phyloP scores from a whole-genome alignment of 345 rosid species.

The Salix purpurea region DNA sequence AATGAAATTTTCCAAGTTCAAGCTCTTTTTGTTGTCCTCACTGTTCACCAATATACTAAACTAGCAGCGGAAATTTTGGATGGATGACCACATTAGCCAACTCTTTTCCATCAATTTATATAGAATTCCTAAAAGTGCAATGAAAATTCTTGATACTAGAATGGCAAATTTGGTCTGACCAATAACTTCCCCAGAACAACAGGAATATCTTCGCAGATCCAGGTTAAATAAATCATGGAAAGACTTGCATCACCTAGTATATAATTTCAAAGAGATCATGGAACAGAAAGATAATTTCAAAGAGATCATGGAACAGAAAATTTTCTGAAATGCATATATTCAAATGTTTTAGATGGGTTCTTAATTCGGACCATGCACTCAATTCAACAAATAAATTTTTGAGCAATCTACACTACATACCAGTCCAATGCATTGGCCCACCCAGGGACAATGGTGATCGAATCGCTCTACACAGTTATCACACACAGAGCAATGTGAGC shows the following conservation, averaged over 20 bases:
- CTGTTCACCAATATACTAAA: neutral
- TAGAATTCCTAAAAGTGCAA: neutral
- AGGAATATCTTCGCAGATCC: too few relatives aligned
- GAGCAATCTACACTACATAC: conserved; percentile 25
- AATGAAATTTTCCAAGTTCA: neutral
- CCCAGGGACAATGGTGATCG: conserved; percentile 64
- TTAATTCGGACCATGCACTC: neutral
- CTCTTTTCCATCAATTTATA: neutral
- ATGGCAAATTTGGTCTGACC: too few relatives aligned
- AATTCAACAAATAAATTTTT: neutral
- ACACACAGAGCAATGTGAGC: conserved; percentile 59
- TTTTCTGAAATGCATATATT: neutral
- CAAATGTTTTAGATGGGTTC: neutral
- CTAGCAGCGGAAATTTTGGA: neutral
- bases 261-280: too few relatives aligned
- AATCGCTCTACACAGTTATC: conserved; percentile 53
- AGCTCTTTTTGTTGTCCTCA: neutral
- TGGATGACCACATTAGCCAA: neutral
- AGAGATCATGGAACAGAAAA: too few relatives aligned
- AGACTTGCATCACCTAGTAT: too few relatives aligned
- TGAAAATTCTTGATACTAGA: too few relatives aligned
- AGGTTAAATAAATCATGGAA: too few relatives aligned
- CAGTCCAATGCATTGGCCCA: conserved; percentile 60
- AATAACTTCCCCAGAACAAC: too few relatives aligned
- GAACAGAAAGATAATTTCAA: too few relatives aligned